A percentile compares a stretch with the other conserved stretches of the same genome.
Evolutionary conservation across 306 rosid species (phyloP).

Genomic region (Senna tora): DNA sequence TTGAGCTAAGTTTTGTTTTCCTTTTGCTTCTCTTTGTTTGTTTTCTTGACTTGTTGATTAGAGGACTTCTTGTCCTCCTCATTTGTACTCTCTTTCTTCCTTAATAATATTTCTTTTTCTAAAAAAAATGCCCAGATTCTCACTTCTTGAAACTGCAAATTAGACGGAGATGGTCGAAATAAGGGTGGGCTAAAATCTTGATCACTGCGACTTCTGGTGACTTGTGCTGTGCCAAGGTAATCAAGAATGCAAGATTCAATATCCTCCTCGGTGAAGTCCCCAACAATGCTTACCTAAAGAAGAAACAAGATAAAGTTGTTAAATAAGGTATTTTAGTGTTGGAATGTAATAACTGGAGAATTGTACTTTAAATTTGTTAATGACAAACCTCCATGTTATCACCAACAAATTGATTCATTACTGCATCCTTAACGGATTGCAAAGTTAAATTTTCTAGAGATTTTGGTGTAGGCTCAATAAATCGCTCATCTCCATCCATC

Average conservation of each 20-base stretch:
- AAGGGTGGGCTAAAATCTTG: constrained; percentile 57
- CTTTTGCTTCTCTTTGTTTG: too few relatives aligned
- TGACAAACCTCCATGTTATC: constrained; percentile 91
- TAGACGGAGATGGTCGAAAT: constrained; percentile 76
- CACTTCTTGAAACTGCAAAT: constrained; percentile 90
- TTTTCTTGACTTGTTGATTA: too few relatives aligned
- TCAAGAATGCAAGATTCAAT: constrained; percentile 93
- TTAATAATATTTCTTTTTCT: too few relatives aligned
- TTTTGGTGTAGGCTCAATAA: constrained; percentile 93
- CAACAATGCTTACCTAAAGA: constrained; percentile 84
- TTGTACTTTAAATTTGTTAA: constrained; percentile 28
- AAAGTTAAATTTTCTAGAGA: constrained; percentile 81
- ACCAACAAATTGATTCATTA: constrained; percentile 91
- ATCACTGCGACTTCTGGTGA: constrained; percentile 45
- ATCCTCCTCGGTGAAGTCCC: constrained; percentile 89
- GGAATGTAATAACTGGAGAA: constrained; percentile 26
- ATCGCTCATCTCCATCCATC: constrained; percentile 94
- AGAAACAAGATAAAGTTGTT: constrained; percentile 6
- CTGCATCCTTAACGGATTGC: constrained; percentile 89
- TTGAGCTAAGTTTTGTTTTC: too few relatives aligned
- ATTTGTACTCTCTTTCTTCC: too few relatives aligned
- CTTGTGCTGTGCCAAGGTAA: constrained; percentile 89
- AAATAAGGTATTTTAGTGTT: constrained; percentile 29
- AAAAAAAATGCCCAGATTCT: constrained; percentile 50
- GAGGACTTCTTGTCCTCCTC: too few relatives aligned